These are phyloP conservation scores for Rhodotorula graminis DNA, from an alignment of 768 basidiomycete species.

Conservation along the genomic window DNA sequence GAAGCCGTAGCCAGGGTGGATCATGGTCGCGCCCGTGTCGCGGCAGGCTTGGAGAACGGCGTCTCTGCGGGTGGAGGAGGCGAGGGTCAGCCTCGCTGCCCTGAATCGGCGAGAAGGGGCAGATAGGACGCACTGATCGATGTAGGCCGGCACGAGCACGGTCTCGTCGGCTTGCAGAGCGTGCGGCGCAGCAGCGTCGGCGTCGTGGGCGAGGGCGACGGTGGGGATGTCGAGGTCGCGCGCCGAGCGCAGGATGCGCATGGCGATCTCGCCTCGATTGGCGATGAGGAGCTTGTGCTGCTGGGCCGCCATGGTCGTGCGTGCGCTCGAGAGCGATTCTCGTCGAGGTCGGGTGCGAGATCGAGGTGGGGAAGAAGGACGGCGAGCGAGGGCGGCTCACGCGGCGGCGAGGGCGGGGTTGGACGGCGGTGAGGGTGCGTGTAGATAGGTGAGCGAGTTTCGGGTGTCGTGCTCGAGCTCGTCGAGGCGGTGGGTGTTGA, in stretches of 20 bases:
- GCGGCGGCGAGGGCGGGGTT: no score
- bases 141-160: conserved; percentile 48
- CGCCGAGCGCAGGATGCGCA: conserved; percentile 60
- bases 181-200: conserved; percentile 60
- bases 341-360: neutral
- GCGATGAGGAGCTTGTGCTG: conserved; percentile 52
- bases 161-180: conserved; percentile 53
- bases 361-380: no score
- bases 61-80: neutral
- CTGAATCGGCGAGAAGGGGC: neutral
- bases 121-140: conserved; percentile 8
- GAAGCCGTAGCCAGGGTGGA: conserved; percentile 45
- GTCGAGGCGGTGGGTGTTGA: no score
- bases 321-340: neutral
- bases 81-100: no score
- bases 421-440: no score
- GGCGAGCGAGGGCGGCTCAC: no score
- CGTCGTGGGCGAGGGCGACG: conserved; percentile 59
- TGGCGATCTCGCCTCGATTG: conserved; percentile 69
- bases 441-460: no score
- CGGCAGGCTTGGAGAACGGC: conserved; percentile 38
- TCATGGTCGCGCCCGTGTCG: conserved; percentile 6
- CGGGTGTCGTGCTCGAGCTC: no score
- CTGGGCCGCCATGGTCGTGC: neutral
- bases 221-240: conserved; percentile 55